A percentile compares a stretch with the other conserved stretches of the same genome.
Evolutionary conservation across 208 protist genomes (phyloP).

Genomic region (Trypanosoma platydactyli): DNA sequence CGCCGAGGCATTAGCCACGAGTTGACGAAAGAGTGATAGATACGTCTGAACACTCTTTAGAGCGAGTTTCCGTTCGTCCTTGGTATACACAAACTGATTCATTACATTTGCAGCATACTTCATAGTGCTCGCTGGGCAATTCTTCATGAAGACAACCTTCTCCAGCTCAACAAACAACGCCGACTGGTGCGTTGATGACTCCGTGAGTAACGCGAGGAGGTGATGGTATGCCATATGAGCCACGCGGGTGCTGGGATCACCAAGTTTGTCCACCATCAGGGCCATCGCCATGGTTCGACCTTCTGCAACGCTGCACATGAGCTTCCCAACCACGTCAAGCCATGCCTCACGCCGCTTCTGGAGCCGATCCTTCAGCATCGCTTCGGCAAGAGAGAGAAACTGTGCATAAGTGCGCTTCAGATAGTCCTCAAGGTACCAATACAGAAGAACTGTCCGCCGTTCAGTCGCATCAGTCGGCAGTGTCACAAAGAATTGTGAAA

Average conservation of each 20-base stretch:
- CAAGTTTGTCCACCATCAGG: slow-evolving; percentile 92
- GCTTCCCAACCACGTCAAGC: slow-evolving; percentile 84
- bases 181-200: slow-evolving; percentile 85
- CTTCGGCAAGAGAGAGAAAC: slow-evolving; percentile 84
- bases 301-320: slow-evolving; percentile 85
- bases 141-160: slow-evolving; percentile 90
- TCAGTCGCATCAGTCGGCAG: slow-evolving; percentile 70
- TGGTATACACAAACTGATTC: slow-evolving; percentile 92
- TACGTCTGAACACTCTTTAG: slow-evolving; percentile 89
- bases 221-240: slow-evolving; percentile 89
- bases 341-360: slow-evolving; percentile 84
- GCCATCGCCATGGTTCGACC: slow-evolving; percentile 72
- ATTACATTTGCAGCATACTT: slow-evolving; percentile 89
- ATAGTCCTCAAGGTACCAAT: slow-evolving; percentile 93
- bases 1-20: slow-evolving; percentile 53
- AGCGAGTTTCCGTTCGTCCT: slow-evolving; percentile 88
- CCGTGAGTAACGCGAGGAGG: slow-evolving; percentile 73
- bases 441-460: slow-evolving; percentile 73
- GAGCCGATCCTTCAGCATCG: slow-evolving; percentile 89
- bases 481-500: slow-evolving; percentile 90
- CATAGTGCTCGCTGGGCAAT: slow-evolving; percentile 88
- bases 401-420: slow-evolving; percentile 89
- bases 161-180: slow-evolving; percentile 89
- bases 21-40: slow-evolving; percentile 85
- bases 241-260: slow-evolving; percentile 70